These are phyloP conservation scores for Saturnispora sanitii DNA, from an alignment of 805 yeast species.

Conservation along the genomic window DNA sequence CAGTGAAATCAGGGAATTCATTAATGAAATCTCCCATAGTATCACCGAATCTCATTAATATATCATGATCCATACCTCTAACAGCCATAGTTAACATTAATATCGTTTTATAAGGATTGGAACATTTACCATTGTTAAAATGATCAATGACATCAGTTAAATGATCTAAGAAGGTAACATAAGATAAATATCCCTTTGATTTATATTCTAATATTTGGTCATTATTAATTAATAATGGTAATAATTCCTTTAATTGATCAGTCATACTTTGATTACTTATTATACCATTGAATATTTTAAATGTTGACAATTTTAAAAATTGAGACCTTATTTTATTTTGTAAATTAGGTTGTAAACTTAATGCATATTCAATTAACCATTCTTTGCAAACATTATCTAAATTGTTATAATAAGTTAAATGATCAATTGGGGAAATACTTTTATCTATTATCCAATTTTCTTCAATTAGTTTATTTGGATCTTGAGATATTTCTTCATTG, in stretches of 20 bases:
- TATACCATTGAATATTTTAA: conserved; percentile 1
- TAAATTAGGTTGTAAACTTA: neutral
- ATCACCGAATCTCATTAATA: too few relatives aligned
- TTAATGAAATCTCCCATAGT: too few relatives aligned
- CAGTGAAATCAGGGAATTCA: too few relatives aligned
- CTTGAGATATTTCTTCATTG: neutral
- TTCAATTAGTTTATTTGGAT: conserved; percentile 1
- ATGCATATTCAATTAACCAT: conserved; percentile 9
- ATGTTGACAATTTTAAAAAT: conserved; percentile 1
- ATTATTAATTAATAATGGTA: conserved; percentile 5
- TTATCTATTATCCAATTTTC: conserved; percentile 1
- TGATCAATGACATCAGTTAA: conserved; percentile 4
- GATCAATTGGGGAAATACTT: conserved; percentile 2
- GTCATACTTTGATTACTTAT: conserved; percentile 7
- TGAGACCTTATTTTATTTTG: neutral
- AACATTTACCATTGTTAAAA: conserved; percentile 7
- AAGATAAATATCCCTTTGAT: conserved; percentile 9
- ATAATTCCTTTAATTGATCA: conserved; percentile 5
- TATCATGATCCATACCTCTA: conserved; percentile 8
- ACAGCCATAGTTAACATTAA: conserved; percentile 6
- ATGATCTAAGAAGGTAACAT: conserved; percentile 12
- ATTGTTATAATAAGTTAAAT: conserved; percentile 7
- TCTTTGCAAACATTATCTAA: conserved; percentile 9
- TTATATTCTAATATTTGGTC: conserved; percentile 2
- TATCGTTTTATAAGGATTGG: conserved; percentile 9